These are phyloP conservation scores for Ottelia alismoides DNA, from an alignment of 106 monocot genomes.

Conservation along the genomic window DNA sequence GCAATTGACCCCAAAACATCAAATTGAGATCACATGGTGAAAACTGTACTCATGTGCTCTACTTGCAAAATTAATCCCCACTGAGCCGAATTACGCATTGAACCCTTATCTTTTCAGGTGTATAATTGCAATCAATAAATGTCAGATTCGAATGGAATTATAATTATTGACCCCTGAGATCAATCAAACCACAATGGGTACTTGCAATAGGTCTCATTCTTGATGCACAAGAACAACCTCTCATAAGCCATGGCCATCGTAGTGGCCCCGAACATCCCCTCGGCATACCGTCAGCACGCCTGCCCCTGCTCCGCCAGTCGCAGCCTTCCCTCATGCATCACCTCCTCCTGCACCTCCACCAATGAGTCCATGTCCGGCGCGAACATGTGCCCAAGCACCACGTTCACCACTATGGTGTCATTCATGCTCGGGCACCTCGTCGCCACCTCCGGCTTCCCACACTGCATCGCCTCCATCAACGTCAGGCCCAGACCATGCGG, in stretches of 20 bases:
- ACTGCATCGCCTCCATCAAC: slow-evolving; percentile 99
- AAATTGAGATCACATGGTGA: too few relatives aligned
- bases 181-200: slow-evolving; percentile 20
- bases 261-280: slow-evolving; percentile 56
- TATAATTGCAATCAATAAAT: too few relatives aligned
- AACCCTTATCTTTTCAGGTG: too few relatives aligned
- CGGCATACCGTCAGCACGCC: slow-evolving; percentile 53
- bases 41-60: too few relatives aligned
- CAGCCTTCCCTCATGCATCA: slow-evolving; percentile 42
- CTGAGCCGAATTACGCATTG: too few relatives aligned
- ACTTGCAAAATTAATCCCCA: too few relatives aligned
- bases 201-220: slow-evolving; percentile 34
- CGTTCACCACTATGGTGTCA: slow-evolving; percentile 65
- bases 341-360: slow-evolving; percentile 43
- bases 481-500: slow-evolving; percentile 96
- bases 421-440: slow-evolving; percentile 92
- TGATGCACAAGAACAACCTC: slow-evolving; percentile 67
- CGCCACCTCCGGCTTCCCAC: slow-evolving; percentile 69
- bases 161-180: too few relatives aligned
- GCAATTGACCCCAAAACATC: too few relatives aligned
- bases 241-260: slow-evolving; percentile 96
- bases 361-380: slow-evolving; percentile 66
- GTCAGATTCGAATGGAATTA: too few relatives aligned
- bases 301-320: slow-evolving; percentile 49
- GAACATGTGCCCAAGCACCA: slow-evolving; percentile 79